Base-by-base conservation (phyloP, 78 protist genomes). In the Dictyostelium brefeldianum region DNA sequence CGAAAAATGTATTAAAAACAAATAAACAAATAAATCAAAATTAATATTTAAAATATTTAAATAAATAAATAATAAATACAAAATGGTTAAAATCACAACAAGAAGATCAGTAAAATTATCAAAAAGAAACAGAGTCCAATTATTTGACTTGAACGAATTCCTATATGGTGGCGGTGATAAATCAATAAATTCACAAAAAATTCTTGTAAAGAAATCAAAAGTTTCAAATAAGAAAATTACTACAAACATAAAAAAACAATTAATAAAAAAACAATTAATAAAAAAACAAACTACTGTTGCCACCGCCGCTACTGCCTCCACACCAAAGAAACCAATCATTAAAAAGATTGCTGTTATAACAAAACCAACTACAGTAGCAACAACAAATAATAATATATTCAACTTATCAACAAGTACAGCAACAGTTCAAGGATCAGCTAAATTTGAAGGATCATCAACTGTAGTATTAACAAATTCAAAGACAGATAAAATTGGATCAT, bases 401-500 rank as follows among this genome's bases (percentile, higher is more conserved):
- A 36, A 36, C 2, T 36, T 36, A 20, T 25, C 22, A 56, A 56
- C 65, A 56, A 8, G 0, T 20, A 20, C 65, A 56, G n/a, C 65
- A 56, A 20, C 65, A 56, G n/a, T 56, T 20, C 14, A 56, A 22
- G 69, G 69, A 7, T 22, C 69, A 59, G 1, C 69, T 22, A 4
- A 15, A 18, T 59, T 25, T 25, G 69, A 59, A 59, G n/a, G n/a
- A 22, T 20, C 31, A 7, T 0, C 20, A 11, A 0, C 12, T 11
- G 15, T 29, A 10, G 73, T 65, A 12, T 29, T 65, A 25, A 65
- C 73, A 65, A 65, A 29, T 65, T 22, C 36, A 29, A 65, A 20
- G 15, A 65, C 73, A 11, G 73, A 65, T 65, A 65, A 29, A n/a
- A 65, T 65, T 29, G 73, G 73, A 65, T 65, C 73, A 29, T 22